These are phyloP conservation scores for Jackrogersella minutella DNA, from an alignment of 495 filamentous ascomycete species.

Conservation along the genomic window DNA sequence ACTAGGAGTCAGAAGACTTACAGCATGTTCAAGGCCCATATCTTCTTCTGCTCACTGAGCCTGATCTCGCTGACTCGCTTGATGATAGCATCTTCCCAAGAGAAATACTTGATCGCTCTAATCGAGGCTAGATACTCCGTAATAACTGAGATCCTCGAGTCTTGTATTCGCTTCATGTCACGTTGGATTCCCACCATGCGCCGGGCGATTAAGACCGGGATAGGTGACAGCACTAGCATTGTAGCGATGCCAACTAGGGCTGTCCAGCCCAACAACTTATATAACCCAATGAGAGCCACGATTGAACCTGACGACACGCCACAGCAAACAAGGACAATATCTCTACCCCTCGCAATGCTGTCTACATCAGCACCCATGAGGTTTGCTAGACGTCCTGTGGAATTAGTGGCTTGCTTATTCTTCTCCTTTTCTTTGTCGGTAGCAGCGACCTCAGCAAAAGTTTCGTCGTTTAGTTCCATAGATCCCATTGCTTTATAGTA, in stretches of 20 bases:
- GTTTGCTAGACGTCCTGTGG: slow-evolving; percentile 57
- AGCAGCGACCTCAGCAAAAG: slow-evolving; percentile 45
- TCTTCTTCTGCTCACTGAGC: slow-evolving; percentile 54
- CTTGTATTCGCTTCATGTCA: slow-evolving; percentile 56
- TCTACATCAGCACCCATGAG: slow-evolving; percentile 62
- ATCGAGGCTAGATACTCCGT: slow-evolving; percentile 60
- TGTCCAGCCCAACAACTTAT: slow-evolving; percentile 57
- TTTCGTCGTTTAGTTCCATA: slow-evolving; percentile 54
- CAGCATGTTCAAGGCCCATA: slow-evolving; percentile 56
- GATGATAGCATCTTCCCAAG: slow-evolving; percentile 58
- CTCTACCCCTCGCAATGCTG: slow-evolving; percentile 52
- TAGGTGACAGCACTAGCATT: slow-evolving; percentile 49
- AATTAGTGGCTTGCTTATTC: slow-evolving; percentile 47
- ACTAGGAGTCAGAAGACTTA: slow-evolving; percentile 36
- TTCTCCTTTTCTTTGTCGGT: slow-evolving; percentile 38
- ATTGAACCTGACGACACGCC: slow-evolving; percentile 49
- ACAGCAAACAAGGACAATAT: slow-evolving; percentile 50
- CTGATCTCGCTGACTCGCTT: slow-evolving; percentile 53
- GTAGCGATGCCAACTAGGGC: slow-evolving; percentile 53
- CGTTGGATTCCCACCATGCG: slow-evolving; percentile 52
- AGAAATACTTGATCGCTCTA: slow-evolving; percentile 61
- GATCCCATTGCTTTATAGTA: slow-evolving; percentile 59
- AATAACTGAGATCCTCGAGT: slow-evolving; percentile 59
- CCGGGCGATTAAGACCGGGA: slow-evolving; percentile 52
- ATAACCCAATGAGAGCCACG: slow-evolving; percentile 51